phyloP scores from a whole-genome alignment of 78 protist species.

The Dictyostelium firmibasis region DNA sequence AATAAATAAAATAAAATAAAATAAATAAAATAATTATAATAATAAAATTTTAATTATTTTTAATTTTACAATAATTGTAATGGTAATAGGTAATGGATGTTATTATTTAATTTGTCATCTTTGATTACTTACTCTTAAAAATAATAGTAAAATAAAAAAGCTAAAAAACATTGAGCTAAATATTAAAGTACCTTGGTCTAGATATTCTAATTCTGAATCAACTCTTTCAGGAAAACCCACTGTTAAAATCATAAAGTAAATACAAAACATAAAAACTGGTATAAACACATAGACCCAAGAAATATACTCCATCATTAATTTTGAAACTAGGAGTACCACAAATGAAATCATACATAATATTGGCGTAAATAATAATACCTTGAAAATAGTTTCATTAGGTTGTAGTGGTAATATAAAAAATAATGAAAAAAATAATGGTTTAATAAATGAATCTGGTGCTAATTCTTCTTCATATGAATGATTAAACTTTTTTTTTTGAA shows the following conservation, averaged over 20 bases:
- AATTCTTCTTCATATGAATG: conserved; percentile 7
- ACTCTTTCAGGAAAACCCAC: not conserved
- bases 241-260: not conserved
- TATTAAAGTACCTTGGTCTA: not conserved
- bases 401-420: not conserved
- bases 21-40: no score
- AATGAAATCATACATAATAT: not conserved
- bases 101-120: no score
- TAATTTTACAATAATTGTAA: no score
- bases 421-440: conserved; percentile 19
- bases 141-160: not conserved
- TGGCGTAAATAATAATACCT: not conserved
- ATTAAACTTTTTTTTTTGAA: not conserved
- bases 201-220: not conserved
- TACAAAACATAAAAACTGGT: not conserved
- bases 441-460: not conserved
- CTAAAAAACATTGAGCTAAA: not conserved
- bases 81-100: no score
- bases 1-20: no score
- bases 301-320: not conserved
- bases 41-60: no score
- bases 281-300: not conserved
- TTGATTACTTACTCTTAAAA: not conserved
- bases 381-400: not conserved
- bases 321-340: not conserved